Evolutionary conservation across 1,284 basidiomycete species (phyloP).

Genomic region (Garcileccinum viscosum): DNA sequence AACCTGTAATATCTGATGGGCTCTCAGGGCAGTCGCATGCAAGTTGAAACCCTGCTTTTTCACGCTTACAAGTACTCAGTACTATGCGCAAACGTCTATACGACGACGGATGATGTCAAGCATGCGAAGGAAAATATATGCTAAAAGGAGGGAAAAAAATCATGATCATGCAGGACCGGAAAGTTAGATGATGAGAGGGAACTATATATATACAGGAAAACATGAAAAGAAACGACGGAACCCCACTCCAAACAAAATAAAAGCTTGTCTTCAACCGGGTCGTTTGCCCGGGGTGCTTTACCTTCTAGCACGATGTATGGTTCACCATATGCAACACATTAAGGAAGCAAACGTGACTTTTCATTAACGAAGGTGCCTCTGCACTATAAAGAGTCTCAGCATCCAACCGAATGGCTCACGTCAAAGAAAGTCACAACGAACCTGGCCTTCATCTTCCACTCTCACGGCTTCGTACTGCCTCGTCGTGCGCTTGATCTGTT

Average conservation of each 20-base stretch:
- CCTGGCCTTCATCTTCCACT: conserved; percentile 15
- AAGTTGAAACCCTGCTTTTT: not conserved
- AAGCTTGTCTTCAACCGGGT: not conserved
- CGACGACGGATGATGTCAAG: not conserved
- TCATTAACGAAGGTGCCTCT: conserved; percentile 24
- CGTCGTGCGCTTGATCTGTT: conserved; percentile 12
- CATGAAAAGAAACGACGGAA: not conserved
- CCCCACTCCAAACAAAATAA: not conserved
- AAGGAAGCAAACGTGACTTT: conserved; percentile 35
- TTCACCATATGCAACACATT: not conserved
- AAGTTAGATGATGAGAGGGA: conserved; percentile 1
- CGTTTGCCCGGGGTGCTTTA: not conserved
- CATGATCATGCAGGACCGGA: conserved; percentile 4
- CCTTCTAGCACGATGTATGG: not conserved
- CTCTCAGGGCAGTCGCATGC: not conserved
- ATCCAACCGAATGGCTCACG: not conserved
- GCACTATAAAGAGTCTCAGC: conserved; percentile 14
- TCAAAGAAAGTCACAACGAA: conserved; percentile 5
- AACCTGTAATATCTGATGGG: not conserved
- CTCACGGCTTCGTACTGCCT: conserved; percentile 7
- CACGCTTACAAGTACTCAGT: conserved; percentile 20
- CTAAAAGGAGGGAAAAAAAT: not conserved
- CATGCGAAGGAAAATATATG: not conserved
- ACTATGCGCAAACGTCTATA: conserved; percentile 7
- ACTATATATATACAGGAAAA: conserved; percentile 6